These are phyloP conservation scores for Candida freyschussii DNA, from an alignment of 1,139 yeast genomes.

Conservation along the genomic window DNA sequence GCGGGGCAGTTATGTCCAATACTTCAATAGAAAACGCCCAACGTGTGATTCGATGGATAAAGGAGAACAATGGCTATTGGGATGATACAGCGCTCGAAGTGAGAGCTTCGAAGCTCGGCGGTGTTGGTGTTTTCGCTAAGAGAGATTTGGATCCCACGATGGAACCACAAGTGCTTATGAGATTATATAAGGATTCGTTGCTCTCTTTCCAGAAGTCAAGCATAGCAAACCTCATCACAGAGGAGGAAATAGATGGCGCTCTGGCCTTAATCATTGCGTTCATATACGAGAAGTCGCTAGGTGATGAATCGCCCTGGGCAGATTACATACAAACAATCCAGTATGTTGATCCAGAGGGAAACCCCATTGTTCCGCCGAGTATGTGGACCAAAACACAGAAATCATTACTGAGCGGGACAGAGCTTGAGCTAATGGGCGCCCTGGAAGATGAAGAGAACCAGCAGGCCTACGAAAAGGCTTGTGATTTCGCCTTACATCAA, in stretches of 20 bases:
- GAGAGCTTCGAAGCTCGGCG: slow-evolving; percentile 50
- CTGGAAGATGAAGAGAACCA: slow-evolving; percentile 54
- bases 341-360: slow-evolving; percentile 28
- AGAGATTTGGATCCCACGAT: slow-evolving; percentile 30
- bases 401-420: slow-evolving; percentile 54
- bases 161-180: slow-evolving; percentile 29
- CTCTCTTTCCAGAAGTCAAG: slow-evolving; percentile 56
- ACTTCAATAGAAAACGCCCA: slow-evolving; percentile 25
- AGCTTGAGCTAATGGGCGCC: slow-evolving; percentile 59
- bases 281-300: slow-evolving; percentile 59
- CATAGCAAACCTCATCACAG: slow-evolving; percentile 63
- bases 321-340: slow-evolving; percentile 54
- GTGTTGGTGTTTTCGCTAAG: slow-evolving; percentile 69
- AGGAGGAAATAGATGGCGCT: slow-evolving; percentile 58
- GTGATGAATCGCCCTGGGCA: slow-evolving; percentile 69
- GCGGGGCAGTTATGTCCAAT: slow-evolving; percentile 28
- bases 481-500: slow-evolving; percentile 40
- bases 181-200: slow-evolving; percentile 43
- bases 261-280: slow-evolving; percentile 63
- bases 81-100: slow-evolving; percentile 42
- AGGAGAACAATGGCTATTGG: slow-evolving; percentile 44
- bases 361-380: slow-evolving; percentile 48
- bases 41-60: slow-evolving; percentile 41
- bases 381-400: slow-evolving; percentile 57
- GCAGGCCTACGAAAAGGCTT: slow-evolving; percentile 47